Conservation (phyloP, 441 rosid genomes). For the Populus hybrid region DNA sequence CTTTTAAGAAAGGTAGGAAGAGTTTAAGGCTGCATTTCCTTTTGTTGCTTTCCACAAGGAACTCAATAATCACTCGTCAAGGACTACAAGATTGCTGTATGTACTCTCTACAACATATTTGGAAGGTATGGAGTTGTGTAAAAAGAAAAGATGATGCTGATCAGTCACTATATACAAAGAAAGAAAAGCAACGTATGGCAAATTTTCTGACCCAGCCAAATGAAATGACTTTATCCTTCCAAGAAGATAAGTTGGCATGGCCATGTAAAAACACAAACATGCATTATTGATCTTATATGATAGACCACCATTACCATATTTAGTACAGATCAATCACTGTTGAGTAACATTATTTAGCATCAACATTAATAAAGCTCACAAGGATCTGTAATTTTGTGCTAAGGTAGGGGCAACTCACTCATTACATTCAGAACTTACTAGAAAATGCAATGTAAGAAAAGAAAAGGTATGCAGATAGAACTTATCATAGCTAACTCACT, state of each 20-base stretch:
- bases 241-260: conserved; percentile 3
- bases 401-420: neutral
- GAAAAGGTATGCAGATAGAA: neutral
- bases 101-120: neutral
- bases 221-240: neutral
- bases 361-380: neutral
- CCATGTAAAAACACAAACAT: neutral
- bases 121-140: neutral
- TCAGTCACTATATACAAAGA: neutral
- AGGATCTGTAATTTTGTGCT: neutral
- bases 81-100: neutral
- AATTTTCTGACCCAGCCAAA: neutral
- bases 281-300: neutral
- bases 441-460: neutral
- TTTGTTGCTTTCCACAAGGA: neutral
- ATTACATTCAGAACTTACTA: neutral
- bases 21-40: neutral
- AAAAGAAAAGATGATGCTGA: neutral
- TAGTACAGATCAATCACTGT: neutral
- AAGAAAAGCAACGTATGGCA: neutral
- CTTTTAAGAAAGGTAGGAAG: neutral
- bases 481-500: conserved; percentile 7
- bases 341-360: neutral
- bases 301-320: neutral
- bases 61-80: neutral